phyloP scores from a whole-genome alignment of 2,329 filamentous ascomycete species.

The Metarhizium humberi region DNA sequence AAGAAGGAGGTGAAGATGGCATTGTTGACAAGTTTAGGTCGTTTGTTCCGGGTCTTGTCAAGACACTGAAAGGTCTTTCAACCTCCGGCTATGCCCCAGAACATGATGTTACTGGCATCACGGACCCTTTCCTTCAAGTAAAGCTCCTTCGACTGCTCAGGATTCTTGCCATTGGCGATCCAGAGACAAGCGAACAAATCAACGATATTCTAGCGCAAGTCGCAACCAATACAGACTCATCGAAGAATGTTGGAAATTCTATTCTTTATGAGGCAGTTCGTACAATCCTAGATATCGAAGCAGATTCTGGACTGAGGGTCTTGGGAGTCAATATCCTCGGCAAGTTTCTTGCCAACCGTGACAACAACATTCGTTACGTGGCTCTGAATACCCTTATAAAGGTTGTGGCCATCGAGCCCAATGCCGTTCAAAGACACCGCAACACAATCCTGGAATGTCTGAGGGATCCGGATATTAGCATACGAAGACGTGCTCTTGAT shows the following conservation, averaged over 20 bases:
- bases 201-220: slow-evolving; percentile 98
- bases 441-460: slow-evolving; percentile 97
- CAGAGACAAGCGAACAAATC: slow-evolving; percentile 87
- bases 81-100: slow-evolving; percentile 96
- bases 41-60: slow-evolving; percentile 75
- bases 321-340: slow-evolving; percentile 96
- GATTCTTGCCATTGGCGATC: slow-evolving; percentile 78
- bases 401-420: slow-evolving; percentile 94
- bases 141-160: slow-evolving; percentile 85
- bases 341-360: slow-evolving; percentile 95
- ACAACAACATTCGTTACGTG: slow-evolving; percentile 99
- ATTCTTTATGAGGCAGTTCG: slow-evolving; percentile 96
- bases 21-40: slow-evolving; percentile 87
- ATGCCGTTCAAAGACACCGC: slow-evolving; percentile 90
- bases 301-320: slow-evolving; percentile 87
- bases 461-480: slow-evolving; percentile 95
- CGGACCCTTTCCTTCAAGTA: slow-evolving; percentile 94
- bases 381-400: slow-evolving; percentile 96
- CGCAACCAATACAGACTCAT: slow-evolving; percentile 94
- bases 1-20: slow-evolving; percentile 80
- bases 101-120: slow-evolving; percentile 96
- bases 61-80: slow-evolving; percentile 83
- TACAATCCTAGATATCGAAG: slow-evolving; percentile 96
- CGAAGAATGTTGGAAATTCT: slow-evolving; percentile 97
- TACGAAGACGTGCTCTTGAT: slow-evolving; percentile 87